Base-by-base conservation (phyloP, 2,329 filamentous ascomycete species). In the Colletotrichum truncatum region DNA sequence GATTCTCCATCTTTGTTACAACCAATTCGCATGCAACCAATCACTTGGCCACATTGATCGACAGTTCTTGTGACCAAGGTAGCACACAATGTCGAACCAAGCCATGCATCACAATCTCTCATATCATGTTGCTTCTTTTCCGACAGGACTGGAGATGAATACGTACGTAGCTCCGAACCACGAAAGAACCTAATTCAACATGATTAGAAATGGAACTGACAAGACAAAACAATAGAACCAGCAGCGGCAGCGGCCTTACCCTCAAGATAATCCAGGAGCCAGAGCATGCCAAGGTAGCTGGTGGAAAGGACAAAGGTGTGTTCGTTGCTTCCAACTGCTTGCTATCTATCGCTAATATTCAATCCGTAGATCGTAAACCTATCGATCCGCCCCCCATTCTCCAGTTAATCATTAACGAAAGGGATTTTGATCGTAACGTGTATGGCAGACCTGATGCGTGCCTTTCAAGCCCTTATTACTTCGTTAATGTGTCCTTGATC, bases 321-420 rank as follows among this genome's bases (percentile, higher is more conserved):
- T 45, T 28, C n/a, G 26, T 57, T 32, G 36, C 11, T n/a, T n/a
- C n/a, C n/a, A n/a, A n/a, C n/a, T n/a, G 8, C 11, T n/a, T 45
- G 21, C 26, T 45, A 46, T 38, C 61, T 53, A 26, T 10, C 39
- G 23, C 28, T 3, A 4, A 25, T 14, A 43, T 21, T 21, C 18
- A 0, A 23, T 32, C 51, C 4, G 10, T 49, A 92, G 91, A 93
- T 73, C 90, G 93, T 70, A 97, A 97, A 77, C 93, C 93, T 7
- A 88, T 97, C 72, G 93, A 97, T 75, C 93, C 94, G 54, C 93
- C 93, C 11, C 93, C 93, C 41, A 92, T 97, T 71, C 82, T 97
- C 46, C 89, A 95, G 78, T 84, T 97, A 48, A 76, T 86, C 57
- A 80, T 85, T 60, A 79, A 78, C 60, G 72, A 75, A 51, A 77